Percentiles rank a stretch among this genome's conserved stretches.
These are phyloP conservation scores for Umbellularia californica DNA, from an alignment of 164 flowering plant genomes.

Conservation along the genomic window DNA sequence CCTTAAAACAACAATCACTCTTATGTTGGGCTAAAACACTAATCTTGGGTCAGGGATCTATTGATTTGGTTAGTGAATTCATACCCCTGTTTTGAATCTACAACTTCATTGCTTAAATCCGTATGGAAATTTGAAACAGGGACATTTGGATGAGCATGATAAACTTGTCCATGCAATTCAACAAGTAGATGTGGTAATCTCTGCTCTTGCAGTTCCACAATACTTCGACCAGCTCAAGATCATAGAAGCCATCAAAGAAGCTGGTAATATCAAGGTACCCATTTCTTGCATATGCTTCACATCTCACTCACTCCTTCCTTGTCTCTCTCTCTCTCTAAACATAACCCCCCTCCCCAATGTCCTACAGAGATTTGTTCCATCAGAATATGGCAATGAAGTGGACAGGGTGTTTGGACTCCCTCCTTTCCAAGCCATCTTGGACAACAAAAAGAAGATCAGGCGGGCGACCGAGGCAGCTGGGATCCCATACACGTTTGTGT, in stretches of 20 bases:
- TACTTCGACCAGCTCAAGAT: constrained; percentile 33
- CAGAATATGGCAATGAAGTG: constrained; percentile 41
- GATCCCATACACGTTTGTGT: constrained; percentile 35
- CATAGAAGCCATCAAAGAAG: constrained; percentile 36
- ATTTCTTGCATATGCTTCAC: not conserved
- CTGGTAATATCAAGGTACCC: constrained; percentile 42
- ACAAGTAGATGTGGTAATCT: constrained; percentile 38
- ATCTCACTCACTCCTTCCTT: not conserved
- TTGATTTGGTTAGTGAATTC: too few relatives aligned
- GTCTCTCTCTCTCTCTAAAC: not conserved
- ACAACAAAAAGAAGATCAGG: constrained; percentile 29
- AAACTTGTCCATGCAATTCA: constrained; percentile 23
- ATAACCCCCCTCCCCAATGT: not conserved
- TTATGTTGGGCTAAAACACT: too few relatives aligned
- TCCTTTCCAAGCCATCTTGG: constrained; percentile 27
- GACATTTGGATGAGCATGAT: constrained; percentile 32
- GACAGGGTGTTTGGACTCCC: constrained; percentile 26
- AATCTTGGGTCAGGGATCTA: too few relatives aligned
- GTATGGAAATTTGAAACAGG: constrained; percentile 15
- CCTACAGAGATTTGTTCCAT: constrained; percentile 37
- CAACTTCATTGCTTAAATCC: not conserved
- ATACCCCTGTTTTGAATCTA: not conserved
- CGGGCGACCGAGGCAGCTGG: constrained; percentile 30
- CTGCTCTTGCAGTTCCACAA: constrained; percentile 27
- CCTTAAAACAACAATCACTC: too few relatives aligned